Evolutionary conservation across 2,329 filamentous ascomycete species (phyloP), one percentile per base, ranked within the genome.

Genomic region (Keithomyces neogunnii): DNA sequence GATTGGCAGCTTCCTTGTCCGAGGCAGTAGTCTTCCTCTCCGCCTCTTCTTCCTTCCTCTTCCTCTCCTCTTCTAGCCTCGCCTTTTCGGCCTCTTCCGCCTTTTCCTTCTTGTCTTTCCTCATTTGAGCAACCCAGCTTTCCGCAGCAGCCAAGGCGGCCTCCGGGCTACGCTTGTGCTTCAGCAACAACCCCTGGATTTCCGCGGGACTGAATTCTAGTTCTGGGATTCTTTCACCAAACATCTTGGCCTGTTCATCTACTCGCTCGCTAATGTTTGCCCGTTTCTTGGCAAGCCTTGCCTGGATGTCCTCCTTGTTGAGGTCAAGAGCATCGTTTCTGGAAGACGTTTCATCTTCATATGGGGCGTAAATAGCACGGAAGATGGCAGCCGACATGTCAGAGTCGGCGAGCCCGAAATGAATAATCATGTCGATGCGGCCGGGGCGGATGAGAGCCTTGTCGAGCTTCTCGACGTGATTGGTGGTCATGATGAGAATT

Each of bases 401-500:
- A 2, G 61, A 60, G 55, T 82, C 78, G 8, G 81, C 76, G 5
- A 74, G 70, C 46, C 72, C 73, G 58, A 84, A 84, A 52, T 77
- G 70, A 50, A 84, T 71, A 47, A 72, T 73, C 73, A 78, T 80
- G 60, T 85, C 81, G 5, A 85, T 73, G 5, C 81, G 76, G 1
- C 81, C 81, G 0, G 81, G 80, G 0, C 81, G 79, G 55, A 84
- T 81, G 19, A 85, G 71, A 0, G 81, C 81, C 55, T 77, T 76
- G 67, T 83, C 80, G 7, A 83, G 72, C 59, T 79, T 80, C 55
- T 83, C 78, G 0, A 81, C 50, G 62, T 82, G 78, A 57, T 84
- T 84, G n/a, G 80, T 83, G 2, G 80, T 84, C 80, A 83, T 84
- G 63, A 84, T 76, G 11, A 84, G 71, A 4, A 83, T 72, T n/a